Evolutionary conservation across 1,284 basidiomycete genomes (phyloP).

Genomic region (Somion occarium): DNA sequence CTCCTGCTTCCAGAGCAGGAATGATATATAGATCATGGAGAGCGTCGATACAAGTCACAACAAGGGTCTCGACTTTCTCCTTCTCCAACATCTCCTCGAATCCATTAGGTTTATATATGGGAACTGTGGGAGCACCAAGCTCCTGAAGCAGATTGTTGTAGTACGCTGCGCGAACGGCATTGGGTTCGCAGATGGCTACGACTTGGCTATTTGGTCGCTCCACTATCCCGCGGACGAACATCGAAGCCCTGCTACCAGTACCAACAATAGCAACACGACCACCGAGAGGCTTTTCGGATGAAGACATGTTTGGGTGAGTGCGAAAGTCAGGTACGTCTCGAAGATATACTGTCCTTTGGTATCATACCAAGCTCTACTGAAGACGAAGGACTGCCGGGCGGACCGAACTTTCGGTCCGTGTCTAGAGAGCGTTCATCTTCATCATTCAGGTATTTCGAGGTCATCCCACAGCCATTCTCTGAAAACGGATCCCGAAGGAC

Average conservation of each 20-base stretch:
- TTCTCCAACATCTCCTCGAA: slow-evolving; percentile 45
- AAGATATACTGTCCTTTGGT: too few species aligned
- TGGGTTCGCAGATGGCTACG: slow-evolving; percentile 48
- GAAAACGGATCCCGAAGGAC: too few species aligned
- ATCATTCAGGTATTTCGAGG: too few species aligned
- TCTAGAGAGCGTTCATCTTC: too few species aligned
- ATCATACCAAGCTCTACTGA: too few species aligned
- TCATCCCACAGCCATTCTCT: too few species aligned
- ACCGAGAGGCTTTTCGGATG: slow-evolving; percentile 21
- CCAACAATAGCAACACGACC: slow-evolving; percentile 38
- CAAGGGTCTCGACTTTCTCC: slow-evolving; percentile 43
- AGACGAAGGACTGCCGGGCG: too few species aligned
- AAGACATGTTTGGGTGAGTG: slow-evolving; percentile 10
- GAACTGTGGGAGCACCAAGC: slow-evolving; percentile 33
- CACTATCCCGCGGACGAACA: slow-evolving; percentile 40
- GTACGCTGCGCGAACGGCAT: slow-evolving; percentile 40
- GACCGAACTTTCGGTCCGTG: too few species aligned
- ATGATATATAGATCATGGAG: slow-evolving; percentile 47
- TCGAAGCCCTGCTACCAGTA: slow-evolving; percentile 37
- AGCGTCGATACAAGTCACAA: slow-evolving; percentile 50
- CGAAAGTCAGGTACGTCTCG: neutral
- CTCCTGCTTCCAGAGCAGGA: slow-evolving; percentile 36
- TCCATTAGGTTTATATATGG: slow-evolving; percentile 38
- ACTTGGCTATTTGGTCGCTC: slow-evolving; percentile 33
- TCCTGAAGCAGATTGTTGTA: slow-evolving; percentile 41